Base-by-base conservation (phyloP, 1,139 yeast species). In the Suhomyces atakaporum region DNA sequence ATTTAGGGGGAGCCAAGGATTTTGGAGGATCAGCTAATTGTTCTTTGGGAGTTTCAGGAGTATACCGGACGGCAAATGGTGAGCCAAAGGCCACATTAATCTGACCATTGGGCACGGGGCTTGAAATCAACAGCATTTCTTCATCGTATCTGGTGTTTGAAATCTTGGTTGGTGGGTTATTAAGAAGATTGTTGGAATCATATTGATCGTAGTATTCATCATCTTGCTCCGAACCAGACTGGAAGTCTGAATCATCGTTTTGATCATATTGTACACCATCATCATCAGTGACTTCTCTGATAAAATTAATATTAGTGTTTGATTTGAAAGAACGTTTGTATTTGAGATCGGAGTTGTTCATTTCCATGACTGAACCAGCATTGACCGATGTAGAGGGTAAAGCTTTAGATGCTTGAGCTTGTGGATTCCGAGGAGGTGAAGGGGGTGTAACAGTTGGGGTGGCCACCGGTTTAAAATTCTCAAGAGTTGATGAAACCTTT, bases 271-370 rank as follows among this genome's bases (percentile, higher is more conserved):
- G 26, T 11, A 38, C 44, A 34, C 42, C 43, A 27, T 51, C 52
- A 33, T 54, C 58, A 26, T 63, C 69, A 16, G 58, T 56, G 3
- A 65, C 65, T 46, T 65, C 72, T 29, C 70, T 50, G 7, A 66
- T 65, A 33, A 62, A 59, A 43, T 64, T 60, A 14, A 58, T 53
- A 29, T 62, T 56, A 4, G 55, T 46, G 36, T 40, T 54, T 14
- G 54, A 49, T 35, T 48, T 49, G 41, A 39, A 46, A 13, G 53
- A 34, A 7, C 31, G 35, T 15, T 37, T 36, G 25, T 27, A 27
- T 4, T 22, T 10, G 13, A 25, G 29, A 7, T 31, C 39, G 8
- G 23, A 6, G 7, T 21, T 25, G 19, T 21, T 28, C 35, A 36
- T 27, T 21, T 31, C 39, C 18, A 25, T 21, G 6, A 36, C 29